Conservation (phyloP, 23 red algal species). For the Agarophyton chilense region DNA sequence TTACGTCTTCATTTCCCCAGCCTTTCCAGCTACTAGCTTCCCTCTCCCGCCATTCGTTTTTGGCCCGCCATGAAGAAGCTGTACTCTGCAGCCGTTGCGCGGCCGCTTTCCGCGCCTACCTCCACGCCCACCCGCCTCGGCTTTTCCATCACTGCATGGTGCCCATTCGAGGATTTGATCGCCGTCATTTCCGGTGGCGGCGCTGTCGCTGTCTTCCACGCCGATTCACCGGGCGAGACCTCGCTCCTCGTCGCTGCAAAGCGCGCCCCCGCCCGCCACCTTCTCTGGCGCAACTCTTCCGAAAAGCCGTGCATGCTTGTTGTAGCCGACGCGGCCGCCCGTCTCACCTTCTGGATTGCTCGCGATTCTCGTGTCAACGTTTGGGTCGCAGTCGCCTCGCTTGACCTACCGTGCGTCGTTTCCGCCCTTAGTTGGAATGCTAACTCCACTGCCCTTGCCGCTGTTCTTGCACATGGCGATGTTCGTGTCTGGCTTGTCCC, state of each 20-base stretch:
- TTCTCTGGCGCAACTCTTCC: constrained; percentile 51
- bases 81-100: constrained; percentile 58
- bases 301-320: constrained; percentile 64
- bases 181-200: constrained; percentile 74
- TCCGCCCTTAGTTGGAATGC: constrained; percentile 58
- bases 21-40: background rate
- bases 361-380: constrained; percentile 78
- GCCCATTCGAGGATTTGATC: constrained; percentile 50
- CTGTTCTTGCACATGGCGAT: constrained; percentile 60
- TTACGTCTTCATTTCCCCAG: too few species aligned
- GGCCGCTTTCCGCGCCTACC: constrained; percentile 51
- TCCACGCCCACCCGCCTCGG: constrained; percentile 64
- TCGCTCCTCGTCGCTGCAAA: constrained; percentile 58
- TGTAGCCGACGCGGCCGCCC: constrained; percentile 68
- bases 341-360: constrained; percentile 77
- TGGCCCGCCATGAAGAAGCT: constrained; percentile 46
- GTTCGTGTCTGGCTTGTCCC: constrained; percentile 57
- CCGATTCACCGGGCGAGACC: constrained; percentile 72
- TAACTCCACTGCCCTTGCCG: constrained; percentile 30
- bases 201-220: constrained; percentile 66
- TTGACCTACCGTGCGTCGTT: constrained; percentile 35
- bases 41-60: background rate
- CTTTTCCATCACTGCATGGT: constrained; percentile 62
- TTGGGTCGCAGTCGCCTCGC: constrained; percentile 41
- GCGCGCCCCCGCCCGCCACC: constrained; percentile 72